Evolutionary conservation across 805 yeast species (phyloP), one percentile per base, ranked within the genome.

Genomic region (Cyberlindnera xishuangbannaensis): DNA sequence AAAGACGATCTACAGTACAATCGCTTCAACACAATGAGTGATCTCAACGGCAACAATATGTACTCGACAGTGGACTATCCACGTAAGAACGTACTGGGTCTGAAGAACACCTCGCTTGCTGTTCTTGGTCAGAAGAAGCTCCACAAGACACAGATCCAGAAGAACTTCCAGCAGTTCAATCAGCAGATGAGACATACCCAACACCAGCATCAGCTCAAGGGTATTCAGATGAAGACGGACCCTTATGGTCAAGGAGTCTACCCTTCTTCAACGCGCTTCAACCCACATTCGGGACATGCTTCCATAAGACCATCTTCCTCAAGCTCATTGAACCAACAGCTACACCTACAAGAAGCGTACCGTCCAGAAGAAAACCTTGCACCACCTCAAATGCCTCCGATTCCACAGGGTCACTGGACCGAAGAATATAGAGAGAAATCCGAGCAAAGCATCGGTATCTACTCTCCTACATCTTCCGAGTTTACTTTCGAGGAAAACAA

Each of bases 141-240:
- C 10, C 51, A 51, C 34, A 44, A 43, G 27, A 52, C 57, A 4
- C 48, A 40, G 21, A 39, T 24, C 1, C 55, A 52, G 34, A 50
- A 46, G 39, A 49, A 39, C 24, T 44, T 52, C 30, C 47, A 46
- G 15, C 42, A 48, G 36, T 49, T 37, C 37, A 45, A 41, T 20
- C 43, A 47, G 30, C 44, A 45, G 19, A 35, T 34, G 22, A 20
- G 30, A 28, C 5, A 20, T 30, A 18, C 30, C 18, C 22, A 26
- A 28, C 29, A 19, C 8, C 24, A 15, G 18, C 29, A 25, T 8
- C 37, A 26, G 12, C n/a, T n/a, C n/a, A 21, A 18, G 13, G 21
- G 6, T 28, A 28, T 13, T 19, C 30, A 12, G 17, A 22, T 5
- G 33, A 24, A 17, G 18, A 15, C 14, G 17, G 33, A 20, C 23